Base-by-base conservation (phyloP, 805 yeast genomes). In the Aciculoconidium aculeatum region DNA sequence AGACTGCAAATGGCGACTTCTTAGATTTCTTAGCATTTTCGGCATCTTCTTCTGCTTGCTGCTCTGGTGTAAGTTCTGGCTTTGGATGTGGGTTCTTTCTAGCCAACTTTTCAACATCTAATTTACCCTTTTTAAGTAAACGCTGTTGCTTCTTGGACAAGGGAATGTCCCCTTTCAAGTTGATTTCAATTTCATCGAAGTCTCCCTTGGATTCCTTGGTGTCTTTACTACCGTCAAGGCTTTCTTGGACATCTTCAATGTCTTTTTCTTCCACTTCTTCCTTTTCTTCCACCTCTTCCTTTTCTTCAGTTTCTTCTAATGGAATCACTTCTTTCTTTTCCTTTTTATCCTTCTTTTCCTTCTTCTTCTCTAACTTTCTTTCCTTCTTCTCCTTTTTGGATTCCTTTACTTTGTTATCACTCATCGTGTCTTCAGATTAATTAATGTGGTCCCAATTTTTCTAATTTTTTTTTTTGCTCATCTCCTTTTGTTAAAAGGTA, bases 61-160 rank as follows among this genome's bases (percentile, higher is more conserved):
- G 56, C 30, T 55, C 57, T 15, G 47, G 45, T 3, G 53, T 43
- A 6, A 42, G 35, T 13, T 47, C 55, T 22, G 76, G 71, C 35
- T 63, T 58, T 30, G 59, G 58, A 5, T 53, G 47, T 8, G 64
- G 63, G 33, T 58, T 45, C 29, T 63, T 60, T 34, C 48, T 51
- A 32, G 51, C 60, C 44, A 77, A 48, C 44, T 75, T 78, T 27
- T 75, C 80, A 25, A 75, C 42, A 27, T 81, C 73, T 47, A 82
- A 77, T 37, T 87, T 87, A 40, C 80, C 85, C 53, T 80, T 80
- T 58, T 92, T 90, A 41, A 51, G 39, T 39, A 44, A 41, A 44
- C 53, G 47, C 33, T 81, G 80, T 56, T 90, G 95, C 55, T 92
- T 90, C 55, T 85, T 88, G 8, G 96, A 87, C 28, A 88, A 63